Conservation (phyloP, 2,329 filamentous ascomycete species). For the Hypoxylon sp. region DNA sequence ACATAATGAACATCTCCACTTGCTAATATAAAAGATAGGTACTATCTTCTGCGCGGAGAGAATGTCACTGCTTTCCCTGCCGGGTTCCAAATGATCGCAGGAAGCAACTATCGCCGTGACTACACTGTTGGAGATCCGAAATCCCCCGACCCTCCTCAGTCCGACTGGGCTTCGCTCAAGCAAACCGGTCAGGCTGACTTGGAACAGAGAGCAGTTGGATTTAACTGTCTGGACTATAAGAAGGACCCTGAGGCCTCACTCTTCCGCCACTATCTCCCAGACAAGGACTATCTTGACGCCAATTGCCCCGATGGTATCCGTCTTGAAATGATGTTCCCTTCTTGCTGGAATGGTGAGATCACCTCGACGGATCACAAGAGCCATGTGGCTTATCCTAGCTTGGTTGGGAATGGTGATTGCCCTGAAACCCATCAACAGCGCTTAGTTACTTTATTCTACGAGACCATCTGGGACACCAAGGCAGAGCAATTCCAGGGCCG, state of each 20-base stretch:
- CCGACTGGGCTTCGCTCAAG: slow-evolving; percentile 75
- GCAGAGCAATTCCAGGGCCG: slow-evolving; percentile 68
- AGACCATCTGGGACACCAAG: slow-evolving; percentile 85
- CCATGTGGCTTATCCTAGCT: slow-evolving; percentile 83
- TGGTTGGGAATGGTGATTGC: slow-evolving; percentile 83
- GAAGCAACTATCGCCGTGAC: slow-evolving; percentile 75
- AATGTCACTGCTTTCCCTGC: slow-evolving; percentile 80
- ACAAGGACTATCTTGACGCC: slow-evolving; percentile 83
- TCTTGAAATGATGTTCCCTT: slow-evolving; percentile 88
- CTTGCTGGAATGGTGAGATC: slow-evolving; percentile 86
- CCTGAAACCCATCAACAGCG: slow-evolving; percentile 77
- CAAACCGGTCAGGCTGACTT: slow-evolving; percentile 78
- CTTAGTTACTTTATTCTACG: slow-evolving; percentile 83
- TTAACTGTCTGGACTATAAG: slow-evolving; percentile 93
- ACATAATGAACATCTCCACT: background rate
- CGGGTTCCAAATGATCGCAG: slow-evolving; percentile 86
- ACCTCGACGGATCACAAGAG: slow-evolving; percentile 69
- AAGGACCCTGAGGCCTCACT: slow-evolving; percentile 78
- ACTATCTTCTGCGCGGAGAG: slow-evolving; percentile 82
- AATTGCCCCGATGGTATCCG: slow-evolving; percentile 87
- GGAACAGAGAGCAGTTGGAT: slow-evolving; percentile 85
- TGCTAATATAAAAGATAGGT: slow-evolving; percentile 65
- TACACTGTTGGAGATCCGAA: slow-evolving; percentile 79
- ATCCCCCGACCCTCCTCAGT: slow-evolving; percentile 75
- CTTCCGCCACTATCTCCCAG: slow-evolving; percentile 84